Base-by-base conservation (phyloP, 2,329 filamentous ascomycete species). In the Fusarium austroafricanum region DNA sequence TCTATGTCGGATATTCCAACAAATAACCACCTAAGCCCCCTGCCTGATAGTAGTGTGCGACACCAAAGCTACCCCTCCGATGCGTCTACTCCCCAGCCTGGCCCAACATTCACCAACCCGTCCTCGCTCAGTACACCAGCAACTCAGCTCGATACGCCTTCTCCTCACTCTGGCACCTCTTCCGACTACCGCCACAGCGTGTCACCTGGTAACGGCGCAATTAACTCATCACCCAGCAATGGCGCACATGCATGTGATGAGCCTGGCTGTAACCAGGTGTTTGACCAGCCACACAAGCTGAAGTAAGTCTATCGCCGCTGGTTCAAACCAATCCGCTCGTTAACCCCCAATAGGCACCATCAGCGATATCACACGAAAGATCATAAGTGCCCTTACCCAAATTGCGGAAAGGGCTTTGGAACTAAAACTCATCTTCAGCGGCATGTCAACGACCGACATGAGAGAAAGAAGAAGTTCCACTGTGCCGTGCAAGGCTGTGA, bases 391-490 rank as follows among this genome's bases (percentile, higher is more conserved):
- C 80, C 81, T 5, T 86, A 87, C 57, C 73, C 79, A 1, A 79
- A 78, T 21, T 89, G 87, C 68, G 83, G 81, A 52, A 87, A 85
- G 73, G 82, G 82, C 21, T 89, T 89, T 59, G 87, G 87, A 52
- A 89, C 87, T 20, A 87, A 87, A 73, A 89, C 87, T 6, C 87
- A 89, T 73, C 79, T 89, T 44, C 85, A 88, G 71, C 85, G 87
- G 11, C 87, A 89, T 70, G 84, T 88, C 73, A 89, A 89, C 74
- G 87, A 89, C 71, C 84, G 87, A 58, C 87, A 89, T 73, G 81
- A 83, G 67, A 87, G 88, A 78, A 86, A 83, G 61, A 86, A 85
- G 74, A 86, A 86, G 60, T 89, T 85, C 56, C 86, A 88, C 73
- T 89, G 87, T 69, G 84, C 82, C 1, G 81, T 86, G 6, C 79